These are phyloP conservation scores for Tephrocybe sp. DNA, from an alignment of 768 basidiomycete genomes.

Conservation along the genomic window DNA sequence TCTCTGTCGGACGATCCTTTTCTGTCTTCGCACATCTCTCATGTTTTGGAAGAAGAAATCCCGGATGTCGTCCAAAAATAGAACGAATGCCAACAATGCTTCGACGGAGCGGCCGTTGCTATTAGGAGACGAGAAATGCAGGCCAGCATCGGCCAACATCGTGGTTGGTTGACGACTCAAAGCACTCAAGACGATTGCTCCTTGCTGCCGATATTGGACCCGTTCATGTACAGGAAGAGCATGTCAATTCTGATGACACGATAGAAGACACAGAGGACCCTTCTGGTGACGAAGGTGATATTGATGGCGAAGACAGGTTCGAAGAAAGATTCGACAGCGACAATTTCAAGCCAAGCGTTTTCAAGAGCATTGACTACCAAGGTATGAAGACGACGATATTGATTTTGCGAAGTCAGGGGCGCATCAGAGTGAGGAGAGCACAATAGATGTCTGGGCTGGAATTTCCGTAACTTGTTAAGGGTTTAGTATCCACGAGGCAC, in stretches of 20 bases:
- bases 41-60: conserved; percentile 32
- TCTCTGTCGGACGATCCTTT: conserved; percentile 58
- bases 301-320: conserved; percentile 21
- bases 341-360: too few relatives aligned
- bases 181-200: conserved; percentile 42
- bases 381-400: conserved; percentile 37
- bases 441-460: too few relatives aligned
- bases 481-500: too few relatives aligned
- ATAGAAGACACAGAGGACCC: conserved; percentile 16
- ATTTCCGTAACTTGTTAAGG: too few relatives aligned
- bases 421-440: conserved; percentile 41
- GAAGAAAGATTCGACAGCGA: not conserved
- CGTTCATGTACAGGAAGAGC: conserved; percentile 5
- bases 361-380: conserved; percentile 4
- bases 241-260: conserved; percentile 13
- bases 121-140: conserved; percentile 46
- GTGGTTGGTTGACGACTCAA: conserved; percentile 44
- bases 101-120: conserved; percentile 21
- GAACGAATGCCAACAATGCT: conserved; percentile 36
- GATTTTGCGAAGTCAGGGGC: conserved; percentile 38
- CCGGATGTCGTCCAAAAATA: conserved; percentile 26
- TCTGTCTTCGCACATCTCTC: conserved; percentile 46
- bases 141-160: conserved; percentile 47
- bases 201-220: conserved; percentile 24
- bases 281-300: conserved; percentile 5